Conservation (phyloP, 2,329 filamentous ascomycete genomes). For the Annulohypoxylon truncatum region DNA sequence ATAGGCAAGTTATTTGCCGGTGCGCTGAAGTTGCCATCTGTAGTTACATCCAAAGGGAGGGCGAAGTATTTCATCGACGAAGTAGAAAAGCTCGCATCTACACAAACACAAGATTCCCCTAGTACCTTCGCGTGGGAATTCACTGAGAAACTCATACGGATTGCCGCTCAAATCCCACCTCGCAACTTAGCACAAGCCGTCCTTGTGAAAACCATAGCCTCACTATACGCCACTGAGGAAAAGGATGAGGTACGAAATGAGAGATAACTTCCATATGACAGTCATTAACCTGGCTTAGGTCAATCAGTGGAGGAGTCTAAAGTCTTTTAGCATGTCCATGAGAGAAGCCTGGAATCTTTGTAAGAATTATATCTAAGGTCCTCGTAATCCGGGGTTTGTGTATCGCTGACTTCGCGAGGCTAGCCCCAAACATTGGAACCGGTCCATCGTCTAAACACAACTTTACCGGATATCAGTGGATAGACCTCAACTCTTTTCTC, state of each 20-base stretch:
- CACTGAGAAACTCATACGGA: neutral
- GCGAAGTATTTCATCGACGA: neutral
- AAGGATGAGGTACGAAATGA: neutral
- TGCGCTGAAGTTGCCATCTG: neutral
- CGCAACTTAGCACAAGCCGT: slow-evolving; percentile 5
- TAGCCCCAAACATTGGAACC: neutral
- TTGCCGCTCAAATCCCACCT: slow-evolving; percentile 2
- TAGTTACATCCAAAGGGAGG: neutral
- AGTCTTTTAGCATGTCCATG: neutral
- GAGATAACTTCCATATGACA: neutral
- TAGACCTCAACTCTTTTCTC: slow-evolving; percentile 18
- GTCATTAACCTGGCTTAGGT: neutral
- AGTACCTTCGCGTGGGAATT: slow-evolving; percentile 4
- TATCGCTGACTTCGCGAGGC: neutral
- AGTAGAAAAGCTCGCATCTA: neutral
- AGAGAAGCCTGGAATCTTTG: slow-evolving; percentile 12
- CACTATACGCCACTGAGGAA: neutral
- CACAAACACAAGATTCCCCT: neutral
- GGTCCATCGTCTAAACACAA: neutral
- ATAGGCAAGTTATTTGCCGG: neutral
- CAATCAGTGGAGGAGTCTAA: neutral
- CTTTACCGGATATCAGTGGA: slow-evolving; percentile 2
- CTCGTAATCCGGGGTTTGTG: neutral
- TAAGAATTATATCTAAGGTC: neutral
- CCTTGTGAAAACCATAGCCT: neutral